Evolutionary conservation across 2,329 filamentous ascomycete species (phyloP).

Genomic region (Nemania sp.): DNA sequence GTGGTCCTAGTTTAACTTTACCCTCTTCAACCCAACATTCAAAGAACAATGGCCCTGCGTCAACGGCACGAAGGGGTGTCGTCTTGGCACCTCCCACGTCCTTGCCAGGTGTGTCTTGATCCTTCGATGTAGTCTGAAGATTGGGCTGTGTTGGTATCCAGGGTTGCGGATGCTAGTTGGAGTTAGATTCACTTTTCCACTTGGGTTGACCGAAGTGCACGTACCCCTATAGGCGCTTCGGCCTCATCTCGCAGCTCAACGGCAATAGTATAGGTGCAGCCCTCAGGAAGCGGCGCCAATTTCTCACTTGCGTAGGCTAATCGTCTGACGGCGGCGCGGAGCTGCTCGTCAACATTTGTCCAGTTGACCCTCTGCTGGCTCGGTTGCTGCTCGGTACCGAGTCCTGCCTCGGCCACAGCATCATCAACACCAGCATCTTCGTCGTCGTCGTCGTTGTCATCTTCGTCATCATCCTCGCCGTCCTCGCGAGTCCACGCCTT

Average conservation of each 20-base stretch:
- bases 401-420: background rate
- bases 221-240: conserved; percentile 61
- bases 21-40: conserved; percentile 69
- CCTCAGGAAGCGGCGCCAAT: conserved; percentile 61
- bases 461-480: conserved; percentile 32
- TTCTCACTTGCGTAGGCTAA: conserved; percentile 64
- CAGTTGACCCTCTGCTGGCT: conserved; percentile 47
- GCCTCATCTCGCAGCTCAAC: conserved; percentile 70
- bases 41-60: conserved; percentile 64
- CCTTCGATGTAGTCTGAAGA: conserved; percentile 47
- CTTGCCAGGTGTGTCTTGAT: conserved; percentile 38
- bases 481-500: conserved; percentile 23
- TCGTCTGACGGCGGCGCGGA: conserved; percentile 68
- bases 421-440: conserved; percentile 22
- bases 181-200: background rate
- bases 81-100: conserved; percentile 49
- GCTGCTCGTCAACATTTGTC: conserved; percentile 71
- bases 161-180: conserved; percentile 59
- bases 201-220: conserved; percentile 34
- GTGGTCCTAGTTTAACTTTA: conserved; percentile 45
- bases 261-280: conserved; percentile 76
- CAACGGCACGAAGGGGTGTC: conserved; percentile 57
- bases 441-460: conserved; percentile 30
- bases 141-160: conserved; percentile 63
- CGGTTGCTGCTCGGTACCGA: conserved; percentile 2